phyloP scores from a whole-genome alignment of 192 early-diverging fungal species.

The Coemansia aciculifera region DNA sequence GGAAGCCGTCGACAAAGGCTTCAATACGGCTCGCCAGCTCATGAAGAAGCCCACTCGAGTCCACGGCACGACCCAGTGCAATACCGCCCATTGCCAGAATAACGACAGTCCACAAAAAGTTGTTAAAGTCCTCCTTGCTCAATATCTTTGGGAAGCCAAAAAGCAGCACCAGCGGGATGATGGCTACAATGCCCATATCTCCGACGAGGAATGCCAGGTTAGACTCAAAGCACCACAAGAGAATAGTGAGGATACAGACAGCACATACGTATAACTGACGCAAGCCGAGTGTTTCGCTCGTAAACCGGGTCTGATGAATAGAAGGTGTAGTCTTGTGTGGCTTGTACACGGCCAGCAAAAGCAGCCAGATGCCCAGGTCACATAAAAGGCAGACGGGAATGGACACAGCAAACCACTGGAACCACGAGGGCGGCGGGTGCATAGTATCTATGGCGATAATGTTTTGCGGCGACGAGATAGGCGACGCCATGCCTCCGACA shows the following conservation, averaged over 20 bases:
- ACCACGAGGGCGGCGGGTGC: conserved; percentile 85
- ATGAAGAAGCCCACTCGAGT: conserved; percentile 79
- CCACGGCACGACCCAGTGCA: conserved; percentile 89
- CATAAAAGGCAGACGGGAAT: conserved; percentile 81
- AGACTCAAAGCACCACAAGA: conserved; percentile 87
- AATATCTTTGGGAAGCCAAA: conserved; percentile 84
- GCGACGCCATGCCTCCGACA: conserved; percentile 96
- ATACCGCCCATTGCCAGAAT: conserved; percentile 95
- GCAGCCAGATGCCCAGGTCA: conserved; percentile 79
- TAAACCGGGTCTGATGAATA: conserved; percentile 57
- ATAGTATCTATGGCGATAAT: conserved; percentile 93
- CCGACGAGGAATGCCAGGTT: conserved; percentile 75
- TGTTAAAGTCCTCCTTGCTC: conserved; percentile 96
- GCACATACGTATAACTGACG: conserved; percentile 78
- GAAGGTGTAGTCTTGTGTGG: conserved; percentile 68
- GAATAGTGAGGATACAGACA: conserved; percentile 77
- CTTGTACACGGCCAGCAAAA: conserved; percentile 78
- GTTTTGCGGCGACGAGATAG: conserved; percentile 97
- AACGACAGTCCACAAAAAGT: conserved; percentile 91
- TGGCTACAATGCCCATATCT: conserved; percentile 95
- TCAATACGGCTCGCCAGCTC: conserved; percentile 76
- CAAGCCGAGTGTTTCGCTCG: conserved; percentile 33
- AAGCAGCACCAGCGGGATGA: conserved; percentile 87
- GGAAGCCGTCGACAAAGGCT: conserved; percentile 61
- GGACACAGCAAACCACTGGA: conserved; percentile 85